Base-by-base conservation (phyloP, 2,329 filamentous ascomycete genomes). In the Metarhizium robertsii region DNA sequence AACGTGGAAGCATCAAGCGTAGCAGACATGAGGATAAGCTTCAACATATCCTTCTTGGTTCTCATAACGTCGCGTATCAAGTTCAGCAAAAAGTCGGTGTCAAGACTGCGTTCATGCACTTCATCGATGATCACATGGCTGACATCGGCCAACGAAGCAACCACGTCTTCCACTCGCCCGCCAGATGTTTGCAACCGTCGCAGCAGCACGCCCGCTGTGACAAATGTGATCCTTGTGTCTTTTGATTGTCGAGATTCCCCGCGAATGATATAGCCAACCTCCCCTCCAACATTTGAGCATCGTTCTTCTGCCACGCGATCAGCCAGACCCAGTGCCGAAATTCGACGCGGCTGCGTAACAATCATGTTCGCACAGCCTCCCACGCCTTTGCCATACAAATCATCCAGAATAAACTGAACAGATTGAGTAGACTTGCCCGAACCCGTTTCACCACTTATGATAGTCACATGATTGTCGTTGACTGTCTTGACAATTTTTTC, bases 351-450 rank as follows among this genome's bases (percentile, higher is more conserved):
- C 65, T 99, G 94, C 0, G 94, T 99, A 64, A 95, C 96, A 58
- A 99, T 84, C 59, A 99, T 95, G 65, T 95, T 96, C 36, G 86
- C 88, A 13, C 83, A 83, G 13, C 81, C 81, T 2, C 92, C 94
- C 8, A 95, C 77, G 7, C 86, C 83, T 49, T 81, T 79, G 58
- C 81, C 78, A 63, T 96, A 95, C 60, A 97, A 75, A 63, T 97
- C 90, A 64, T 99, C 94, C 1, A 99, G 78, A 47, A 99, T 80
- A 69, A 97, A 99, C 69, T 99, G 94, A 38, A 97, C 90, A 2
- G 90, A 94, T 69, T 99, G 94, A 0, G 94, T 97, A 51, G 90
- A 96, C 71, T 99, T 99, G 66, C 94, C 94, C 18, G 90, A 96
- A 53, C 94, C 94, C 4, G 94, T 99, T 72, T 97, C 94, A 62